Conservation (phyloP, 2,329 filamentous ascomycete species). For the Pyrenochaeta sp. region DNA sequence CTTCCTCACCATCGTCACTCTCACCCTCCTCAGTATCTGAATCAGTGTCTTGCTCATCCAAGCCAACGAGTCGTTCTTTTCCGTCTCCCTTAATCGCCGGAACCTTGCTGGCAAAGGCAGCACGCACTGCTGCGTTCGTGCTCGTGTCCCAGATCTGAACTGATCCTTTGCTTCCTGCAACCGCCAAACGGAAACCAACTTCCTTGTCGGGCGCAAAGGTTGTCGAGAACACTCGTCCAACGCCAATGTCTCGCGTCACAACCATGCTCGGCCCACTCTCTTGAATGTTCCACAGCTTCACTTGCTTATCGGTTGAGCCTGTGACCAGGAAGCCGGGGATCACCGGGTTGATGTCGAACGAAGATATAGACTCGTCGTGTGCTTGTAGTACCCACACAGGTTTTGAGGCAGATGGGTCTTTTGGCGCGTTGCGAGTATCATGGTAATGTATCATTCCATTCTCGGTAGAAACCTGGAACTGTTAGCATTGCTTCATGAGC, state of each 20-base stretch:
- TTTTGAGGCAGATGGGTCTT: constrained; percentile 77
- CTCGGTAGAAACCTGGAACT: constrained; percentile 74
- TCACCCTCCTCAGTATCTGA: constrained; percentile 64
- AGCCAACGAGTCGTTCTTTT: constrained; percentile 78
- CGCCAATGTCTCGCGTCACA: constrained; percentile 87
- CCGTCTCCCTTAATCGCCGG: constrained; percentile 67
- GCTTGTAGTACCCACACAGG: constrained; percentile 95
- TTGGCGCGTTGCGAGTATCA: constrained; percentile 80
- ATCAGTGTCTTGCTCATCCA: constrained; percentile 72
- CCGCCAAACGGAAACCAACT: constrained; percentile 89
- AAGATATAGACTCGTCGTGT: constrained; percentile 89
- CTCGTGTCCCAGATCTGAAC: constrained; percentile 97
- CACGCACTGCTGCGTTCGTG: constrained; percentile 87
- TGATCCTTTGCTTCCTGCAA: constrained; percentile 91
- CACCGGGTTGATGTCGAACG: constrained; percentile 88
- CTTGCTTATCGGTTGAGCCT: constrained; percentile 90
- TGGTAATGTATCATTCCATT: constrained; percentile 91
- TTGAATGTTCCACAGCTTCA: constrained; percentile 96
- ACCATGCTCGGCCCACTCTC: constrained; percentile 86
- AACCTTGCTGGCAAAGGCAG: constrained; percentile 80
- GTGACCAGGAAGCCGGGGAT: constrained; percentile 95
- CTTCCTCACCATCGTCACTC: constrained; percentile 51
- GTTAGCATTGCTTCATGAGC: constrained; percentile 21
- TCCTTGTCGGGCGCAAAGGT: constrained; percentile 89
- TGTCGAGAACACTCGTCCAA: constrained; percentile 93